Base-by-base conservation (phyloP, 208 protist genomes). In the Strigomonas culicis region DNA sequence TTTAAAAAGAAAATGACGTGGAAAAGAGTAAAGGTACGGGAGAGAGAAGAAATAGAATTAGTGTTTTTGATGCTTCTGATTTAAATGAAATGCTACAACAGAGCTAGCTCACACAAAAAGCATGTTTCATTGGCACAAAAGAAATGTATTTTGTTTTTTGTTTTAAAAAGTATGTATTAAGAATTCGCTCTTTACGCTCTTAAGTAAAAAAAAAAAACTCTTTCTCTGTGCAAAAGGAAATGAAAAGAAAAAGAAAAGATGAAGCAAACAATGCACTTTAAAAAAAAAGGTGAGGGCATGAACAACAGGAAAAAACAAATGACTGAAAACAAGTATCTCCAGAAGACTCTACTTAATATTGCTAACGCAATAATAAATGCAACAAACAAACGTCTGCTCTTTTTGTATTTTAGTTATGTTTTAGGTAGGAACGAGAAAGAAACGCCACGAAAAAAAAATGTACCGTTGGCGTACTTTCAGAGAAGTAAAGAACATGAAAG, bases 171-270 rank as follows among this genome's bases (percentile, higher is more conserved):
- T n/a, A n/a, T n/a, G n/a, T n/a, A n/a, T n/a, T n/a, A n/a, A n/a
- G n/a, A n/a, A n/a, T n/a, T n/a, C n/a, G n/a, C n/a, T n/a, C n/a
- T n/a, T n/a, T n/a, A n/a, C n/a, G n/a, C n/a, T n/a, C n/a, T n/a
- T n/a, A n/a, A n/a, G n/a, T n/a, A n/a, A n/a, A n/a, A n/a, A n/a
- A n/a, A n/a, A n/a, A n/a, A n/a, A n/a, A n/a, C n/a, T n/a, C n/a
- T n/a, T n/a, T n/a, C n/a, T n/a, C n/a, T n/a, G n/a, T 25, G 36
- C 24, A 47, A 24, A 27, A 59, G 53, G 44, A 43, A 59, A 60
- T 19, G 24, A 34, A 62, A 62, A 62, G 47, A 41, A 55, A 25
- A 64, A 41, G 17, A 31, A 59, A 63, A 36, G 32, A 59, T 31
- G 22, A 39, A 11, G 27, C 21, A 25, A 21, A 61, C 22, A 25